Percentiles rank a stretch among this genome's conserved stretches.
Evolutionary conservation across 1,284 basidiomycete species (phyloP).

Genomic region (Schizophyllum amplum): DNA sequence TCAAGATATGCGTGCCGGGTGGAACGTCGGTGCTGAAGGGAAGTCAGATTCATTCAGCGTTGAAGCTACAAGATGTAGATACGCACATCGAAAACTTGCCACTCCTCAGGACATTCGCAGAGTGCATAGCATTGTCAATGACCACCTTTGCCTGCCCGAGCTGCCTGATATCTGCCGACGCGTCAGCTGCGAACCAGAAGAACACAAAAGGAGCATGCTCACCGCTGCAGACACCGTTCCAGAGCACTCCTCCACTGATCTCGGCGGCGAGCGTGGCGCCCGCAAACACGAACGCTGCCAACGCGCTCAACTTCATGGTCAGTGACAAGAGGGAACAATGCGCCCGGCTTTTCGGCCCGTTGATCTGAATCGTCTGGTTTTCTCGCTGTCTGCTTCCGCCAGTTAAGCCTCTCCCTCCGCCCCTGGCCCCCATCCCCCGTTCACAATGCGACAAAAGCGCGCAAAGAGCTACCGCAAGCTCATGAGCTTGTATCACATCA

Average conservation of each 20-base stretch:
- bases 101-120: constrained; percentile 43
- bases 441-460: constrained; percentile 82
- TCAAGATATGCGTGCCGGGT: constrained; percentile 58
- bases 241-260: constrained; percentile 48
- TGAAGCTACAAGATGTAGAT: not conserved
- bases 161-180: constrained; percentile 28
- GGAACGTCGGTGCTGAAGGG: constrained; percentile 51
- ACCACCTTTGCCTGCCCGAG: constrained; percentile 52
- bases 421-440: constrained; percentile 1
- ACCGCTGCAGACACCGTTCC: constrained; percentile 63
- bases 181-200: constrained; percentile 1
- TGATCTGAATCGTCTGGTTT: not conserved
- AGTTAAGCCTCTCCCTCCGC: not conserved
- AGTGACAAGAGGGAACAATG: not conserved
- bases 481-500: constrained; percentile 79
- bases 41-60: constrained; percentile 10
- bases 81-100: constrained; percentile 62
- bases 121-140: constrained; percentile 49
- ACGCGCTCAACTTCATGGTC: not conserved
- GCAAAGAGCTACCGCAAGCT: constrained; percentile 89
- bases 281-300: not conserved
- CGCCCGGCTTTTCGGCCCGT: too few species aligned
- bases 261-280: constrained; percentile 35
- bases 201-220: constrained; percentile 13
- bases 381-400: not conserved